A percentile compares a stretch with the other conserved stretches of the same genome.
Conservation (phyloP, 768 basidiomycete genomes). For the Agrocybe pediades region DNA sequence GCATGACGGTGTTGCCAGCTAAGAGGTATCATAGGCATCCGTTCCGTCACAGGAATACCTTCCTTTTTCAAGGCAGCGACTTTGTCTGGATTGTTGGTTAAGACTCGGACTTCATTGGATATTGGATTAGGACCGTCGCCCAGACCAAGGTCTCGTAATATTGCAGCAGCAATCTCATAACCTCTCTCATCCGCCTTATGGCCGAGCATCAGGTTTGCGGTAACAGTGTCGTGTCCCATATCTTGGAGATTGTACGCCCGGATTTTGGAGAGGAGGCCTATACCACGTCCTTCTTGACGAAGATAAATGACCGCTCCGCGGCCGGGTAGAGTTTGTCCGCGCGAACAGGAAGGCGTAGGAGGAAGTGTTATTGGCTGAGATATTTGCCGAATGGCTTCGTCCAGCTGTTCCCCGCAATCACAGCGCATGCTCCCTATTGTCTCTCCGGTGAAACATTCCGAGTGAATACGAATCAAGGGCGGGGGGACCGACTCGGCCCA, state of each 20-base stretch:
- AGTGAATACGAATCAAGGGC: slow-evolving; percentile 93
- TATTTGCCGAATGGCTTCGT: slow-evolving; percentile 94
- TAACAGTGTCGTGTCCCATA: slow-evolving; percentile 97
- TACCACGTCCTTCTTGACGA: slow-evolving; percentile 96
- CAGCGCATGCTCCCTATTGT: slow-evolving; percentile 98
- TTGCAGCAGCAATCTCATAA: slow-evolving; percentile 90
- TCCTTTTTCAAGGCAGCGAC: slow-evolving; percentile 85
- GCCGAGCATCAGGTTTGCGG: slow-evolving; percentile 94
- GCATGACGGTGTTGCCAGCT: slow-evolving; percentile 67
- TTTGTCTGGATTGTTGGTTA: slow-evolving; percentile 99
- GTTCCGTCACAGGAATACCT: slow-evolving; percentile 77
- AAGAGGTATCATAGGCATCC: slow-evolving; percentile 93
- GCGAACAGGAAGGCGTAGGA: slow-evolving; percentile 28
- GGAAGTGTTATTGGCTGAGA: slow-evolving; percentile 64
- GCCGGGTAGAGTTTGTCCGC: slow-evolving; percentile 61
- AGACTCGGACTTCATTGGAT: slow-evolving; percentile 65
- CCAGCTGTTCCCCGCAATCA: slow-evolving; percentile 98
- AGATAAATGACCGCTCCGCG: slow-evolving; percentile 94
- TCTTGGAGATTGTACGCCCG: slow-evolving; percentile 98
- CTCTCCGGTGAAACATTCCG: slow-evolving; percentile 98
- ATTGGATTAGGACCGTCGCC: slow-evolving; percentile 43
- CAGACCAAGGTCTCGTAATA: slow-evolving; percentile 84
- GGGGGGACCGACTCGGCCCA: slow-evolving; percentile 48
- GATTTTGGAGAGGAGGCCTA: slow-evolving; percentile 94
- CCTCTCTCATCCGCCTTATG: slow-evolving; percentile 92